A percentile compares a stretch with the other conserved stretches of the same genome.
Evolutionary conservation across 2,329 filamentous ascomycete genomes (phyloP).

Genomic region (Colletotrichum sp.): DNA sequence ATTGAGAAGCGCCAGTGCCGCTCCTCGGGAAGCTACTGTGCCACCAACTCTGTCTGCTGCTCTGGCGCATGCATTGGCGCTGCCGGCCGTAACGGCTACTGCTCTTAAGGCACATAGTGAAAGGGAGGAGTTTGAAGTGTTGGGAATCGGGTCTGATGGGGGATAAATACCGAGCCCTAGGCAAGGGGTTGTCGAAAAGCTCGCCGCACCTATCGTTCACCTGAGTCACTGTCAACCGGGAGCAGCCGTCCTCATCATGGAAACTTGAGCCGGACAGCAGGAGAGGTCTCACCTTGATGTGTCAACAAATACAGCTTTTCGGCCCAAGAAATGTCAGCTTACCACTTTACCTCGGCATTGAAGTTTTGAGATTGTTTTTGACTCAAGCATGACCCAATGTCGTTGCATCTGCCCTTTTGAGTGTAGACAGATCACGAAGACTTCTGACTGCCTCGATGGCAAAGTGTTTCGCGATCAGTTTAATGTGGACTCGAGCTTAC

Average conservation of each 20-base stretch:
- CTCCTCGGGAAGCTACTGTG: background rate
- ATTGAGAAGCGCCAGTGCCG: background rate
- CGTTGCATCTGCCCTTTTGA: background rate
- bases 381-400: background rate
- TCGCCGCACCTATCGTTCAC: background rate
- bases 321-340: background rate
- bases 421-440: background rate
- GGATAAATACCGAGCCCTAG: background rate
- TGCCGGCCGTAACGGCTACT: background rate
- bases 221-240: background rate
- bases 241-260: background rate
- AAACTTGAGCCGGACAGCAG: background rate
- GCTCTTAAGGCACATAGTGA: background rate
- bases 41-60: background rate
- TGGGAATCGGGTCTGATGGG: rapidly evolving
- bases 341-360: background rate
- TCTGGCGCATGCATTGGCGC: background rate
- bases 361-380: background rate
- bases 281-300: background rate
- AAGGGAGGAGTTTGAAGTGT: background rate
- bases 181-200: background rate
- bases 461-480: background rate
- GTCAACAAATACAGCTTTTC: background rate
- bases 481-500: background rate
- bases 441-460: background rate